A percentile compares a stretch with the other conserved stretches of the same genome.
phyloP scores from a whole-genome alignment of 1,284 basidiomycete species.

The Ustilago bromivora region DNA sequence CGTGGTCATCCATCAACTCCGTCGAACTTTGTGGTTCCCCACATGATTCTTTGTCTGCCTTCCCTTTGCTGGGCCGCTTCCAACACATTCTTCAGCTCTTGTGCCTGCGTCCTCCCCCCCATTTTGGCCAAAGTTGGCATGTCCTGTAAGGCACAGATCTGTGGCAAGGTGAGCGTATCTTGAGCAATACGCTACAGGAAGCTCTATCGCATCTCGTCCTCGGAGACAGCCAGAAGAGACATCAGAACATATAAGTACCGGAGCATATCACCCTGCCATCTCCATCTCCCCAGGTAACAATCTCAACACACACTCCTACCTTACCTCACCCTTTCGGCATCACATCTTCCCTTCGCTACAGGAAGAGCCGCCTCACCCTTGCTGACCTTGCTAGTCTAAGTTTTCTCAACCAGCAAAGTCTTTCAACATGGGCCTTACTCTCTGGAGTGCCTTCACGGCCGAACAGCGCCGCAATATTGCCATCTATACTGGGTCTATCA shows the following conservation, averaged over 20 bases:
- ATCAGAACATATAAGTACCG: not conserved
- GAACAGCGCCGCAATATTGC: slow-evolving; percentile 61
- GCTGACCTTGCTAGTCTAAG: not conserved
- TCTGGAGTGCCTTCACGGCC: slow-evolving; percentile 53
- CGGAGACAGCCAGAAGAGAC: not conserved
- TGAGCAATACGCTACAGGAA: not conserved
- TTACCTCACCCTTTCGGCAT: not conserved
- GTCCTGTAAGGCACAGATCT: not conserved
- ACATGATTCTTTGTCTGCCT: not conserved
- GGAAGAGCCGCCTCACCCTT: not conserved
- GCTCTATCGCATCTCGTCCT: not conserved
- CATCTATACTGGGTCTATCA: slow-evolving; percentile 56
- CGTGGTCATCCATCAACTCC: slow-evolving; percentile 10
- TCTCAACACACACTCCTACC: not conserved
- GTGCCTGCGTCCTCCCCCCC: not conserved
- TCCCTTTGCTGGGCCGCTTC: not conserved
- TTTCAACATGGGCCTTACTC: slow-evolving; percentile 22
- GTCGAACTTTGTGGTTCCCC: slow-evolving; percentile 8
- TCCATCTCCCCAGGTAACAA: not conserved
- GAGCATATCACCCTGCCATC: no score
- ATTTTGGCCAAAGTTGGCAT: no score
- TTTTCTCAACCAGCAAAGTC: slow-evolving; percentile 2
- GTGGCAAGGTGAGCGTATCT: not conserved
- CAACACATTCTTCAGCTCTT: not conserved
- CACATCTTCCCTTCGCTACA: not conserved